Conservation (phyloP, 148 eudicot species). For the Nyssa sinensis region DNA sequence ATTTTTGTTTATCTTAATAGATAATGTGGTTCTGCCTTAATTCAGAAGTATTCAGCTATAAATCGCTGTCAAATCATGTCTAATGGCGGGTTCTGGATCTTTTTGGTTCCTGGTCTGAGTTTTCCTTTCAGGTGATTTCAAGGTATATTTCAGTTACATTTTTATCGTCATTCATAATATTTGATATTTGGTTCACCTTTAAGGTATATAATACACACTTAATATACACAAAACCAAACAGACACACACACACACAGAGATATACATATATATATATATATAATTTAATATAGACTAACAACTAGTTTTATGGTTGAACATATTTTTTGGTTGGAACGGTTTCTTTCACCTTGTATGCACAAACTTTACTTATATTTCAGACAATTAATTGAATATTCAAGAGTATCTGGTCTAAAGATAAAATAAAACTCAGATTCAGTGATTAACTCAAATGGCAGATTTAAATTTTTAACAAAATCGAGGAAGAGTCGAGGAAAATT, state of each 20-base stretch:
- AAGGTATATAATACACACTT: neutral
- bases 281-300: neutral
- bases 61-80: slow-evolving; percentile 24
- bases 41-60: slow-evolving; percentile 18
- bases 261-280: too few species aligned
- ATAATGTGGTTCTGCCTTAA: slow-evolving; percentile 20
- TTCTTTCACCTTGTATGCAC: neutral
- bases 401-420: neutral
- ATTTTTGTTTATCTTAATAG: slow-evolving; percentile 9
- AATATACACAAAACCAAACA: neutral
- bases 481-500: neutral
- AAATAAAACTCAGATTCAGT: neutral
- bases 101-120: slow-evolving; percentile 7
- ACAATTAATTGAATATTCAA: neutral
- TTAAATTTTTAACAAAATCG: neutral
- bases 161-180: slow-evolving; percentile 9
- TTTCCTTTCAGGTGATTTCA: slow-evolving; percentile 34
- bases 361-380: neutral
- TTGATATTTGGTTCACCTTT: slow-evolving; percentile 1
- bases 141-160: too few species aligned
- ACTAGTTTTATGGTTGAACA: neutral
- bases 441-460: neutral
- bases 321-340: neutral
- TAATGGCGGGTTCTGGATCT: slow-evolving; percentile 26
- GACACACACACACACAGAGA: too few species aligned